Base-by-base conservation (phyloP, 1,139 yeast species). In the Taphrina flavorubra region DNA sequence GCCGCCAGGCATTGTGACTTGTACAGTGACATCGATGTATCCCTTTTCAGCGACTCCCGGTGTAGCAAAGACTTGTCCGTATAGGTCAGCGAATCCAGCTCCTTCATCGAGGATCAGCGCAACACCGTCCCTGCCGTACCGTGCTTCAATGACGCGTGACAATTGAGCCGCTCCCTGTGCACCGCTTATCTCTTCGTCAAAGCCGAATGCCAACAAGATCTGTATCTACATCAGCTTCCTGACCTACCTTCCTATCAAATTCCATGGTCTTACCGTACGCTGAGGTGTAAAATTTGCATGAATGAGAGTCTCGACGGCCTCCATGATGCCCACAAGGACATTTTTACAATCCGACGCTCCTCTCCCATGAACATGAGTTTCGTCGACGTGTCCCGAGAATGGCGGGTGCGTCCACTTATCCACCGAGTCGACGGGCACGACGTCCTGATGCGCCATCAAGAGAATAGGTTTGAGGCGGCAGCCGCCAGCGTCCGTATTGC, bases 361-460 rank as follows among this genome's bases (percentile, higher is more conserved):
- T 71, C 92, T 81, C 36, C 92, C 92, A 81, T 84, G 85, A 2
- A 88, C 77, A 66, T 64, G 71, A 25, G 31, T n/a, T n/a, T n/a
- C n/a, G 51, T 89, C 96, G 74, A 80, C 88, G 74, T 83, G 82
- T 2, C 89, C 96, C 6, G 82, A 82, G 71, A 85, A 89, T 37
- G 96, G 96, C 13, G 87, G 87, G 74, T 85, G 82, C 4, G 80
- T 81, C 96, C 96, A 90, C 64, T 82, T 80, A 49, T 77, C 80
- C 55, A 83, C 75, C 13, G 90, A 84, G 31, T 81, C 86, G n/a
- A 89, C 89, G 0, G 96, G 96, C 11, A 90, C 96, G 2, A 87
- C 90, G 75, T 90, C 96, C 76, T 87, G 90, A 77, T 90, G 97
- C 1, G 94, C 92, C 77, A 87, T 83, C 56, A 89, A 79, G 76